A percentile compares a stretch with the other conserved stretches of the same genome.
Conservation (phyloP, 1,139 yeast species). For the Nakaseomyces uthaithaninus region DNA sequence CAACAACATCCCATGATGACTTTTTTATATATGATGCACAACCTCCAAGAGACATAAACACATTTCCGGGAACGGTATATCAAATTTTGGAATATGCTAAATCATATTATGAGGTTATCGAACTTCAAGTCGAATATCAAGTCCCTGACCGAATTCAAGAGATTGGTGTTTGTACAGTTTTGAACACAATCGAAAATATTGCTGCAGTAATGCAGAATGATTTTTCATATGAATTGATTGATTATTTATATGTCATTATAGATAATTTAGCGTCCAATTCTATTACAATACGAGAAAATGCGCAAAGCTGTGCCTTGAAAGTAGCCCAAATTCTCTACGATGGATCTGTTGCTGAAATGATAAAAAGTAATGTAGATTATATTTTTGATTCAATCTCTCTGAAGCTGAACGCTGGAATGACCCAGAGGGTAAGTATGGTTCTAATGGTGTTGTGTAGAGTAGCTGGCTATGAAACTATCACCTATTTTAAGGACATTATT, state of each 20-base stretch:
- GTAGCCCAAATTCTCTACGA: constrained; percentile 50
- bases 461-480: constrained; percentile 59
- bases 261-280: constrained; percentile 46
- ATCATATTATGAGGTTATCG: constrained; percentile 22
- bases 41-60: background rate
- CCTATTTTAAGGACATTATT: constrained; percentile 63
- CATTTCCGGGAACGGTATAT: constrained; percentile 14
- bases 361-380: constrained; percentile 70
- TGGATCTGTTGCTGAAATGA: constrained; percentile 47
- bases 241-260: constrained; percentile 47
- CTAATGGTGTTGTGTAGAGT: constrained; percentile 57
- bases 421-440: constrained; percentile 67
- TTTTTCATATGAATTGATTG: constrained; percentile 45
- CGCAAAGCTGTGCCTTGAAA: constrained; percentile 39
- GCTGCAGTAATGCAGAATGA: constrained; percentile 35
- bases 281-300: constrained; percentile 38
- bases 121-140: constrained; percentile 14
- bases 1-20: background rate
- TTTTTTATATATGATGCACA: background rate
- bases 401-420: constrained; percentile 58
- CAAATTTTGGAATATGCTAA: constrained; percentile 29
- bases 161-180: constrained; percentile 12
- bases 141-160: constrained; percentile 14
- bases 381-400: constrained; percentile 67
- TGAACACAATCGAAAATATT: constrained; percentile 38